These are phyloP conservation scores for Tetrapisispora pingtungensis DNA, from an alignment of 805 yeast genomes.

Conservation along the genomic window DNA sequence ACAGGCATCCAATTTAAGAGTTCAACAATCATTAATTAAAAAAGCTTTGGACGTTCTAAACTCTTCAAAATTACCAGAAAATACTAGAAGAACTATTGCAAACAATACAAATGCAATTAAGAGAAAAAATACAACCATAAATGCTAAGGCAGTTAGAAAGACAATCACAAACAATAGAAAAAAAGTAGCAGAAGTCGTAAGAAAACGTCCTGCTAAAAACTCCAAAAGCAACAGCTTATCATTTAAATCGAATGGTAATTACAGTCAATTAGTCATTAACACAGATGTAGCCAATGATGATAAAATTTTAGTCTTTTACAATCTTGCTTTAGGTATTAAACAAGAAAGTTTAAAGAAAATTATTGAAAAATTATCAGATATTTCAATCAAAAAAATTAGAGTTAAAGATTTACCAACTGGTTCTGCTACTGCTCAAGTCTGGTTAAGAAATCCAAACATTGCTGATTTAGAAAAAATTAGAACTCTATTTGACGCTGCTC, in stretches of 20 bases:
- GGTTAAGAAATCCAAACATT: constrained; percentile 20
- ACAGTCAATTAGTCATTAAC: constrained; percentile 15
- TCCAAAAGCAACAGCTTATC: not conserved
- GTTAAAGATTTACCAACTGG: constrained; percentile 32
- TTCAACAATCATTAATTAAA: not conserved
- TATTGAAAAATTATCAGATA: constrained; percentile 16
- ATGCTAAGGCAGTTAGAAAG: not conserved
- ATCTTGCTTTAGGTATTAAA: constrained; percentile 24
- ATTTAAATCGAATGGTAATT: not conserved
- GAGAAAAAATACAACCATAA: not conserved
- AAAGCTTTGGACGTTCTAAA: not conserved
- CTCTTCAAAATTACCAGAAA: not conserved
- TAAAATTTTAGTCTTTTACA: constrained; percentile 14
- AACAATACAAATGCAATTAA: not conserved
- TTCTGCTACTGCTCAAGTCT: constrained; percentile 32
- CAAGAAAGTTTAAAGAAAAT: constrained; percentile 15
- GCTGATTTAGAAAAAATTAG: constrained; percentile 25
- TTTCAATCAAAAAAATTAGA: constrained; percentile 15
- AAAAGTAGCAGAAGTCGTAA: not conserved
- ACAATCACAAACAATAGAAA: not conserved
- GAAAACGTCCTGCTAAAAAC: not conserved
- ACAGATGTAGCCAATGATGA: constrained; percentile 11
- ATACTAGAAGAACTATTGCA: not conserved
- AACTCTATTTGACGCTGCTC: constrained; percentile 31
- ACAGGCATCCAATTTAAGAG: not conserved